These are phyloP conservation scores for Apiospora marii DNA, from an alignment of 2,329 filamentous ascomycete species.

Conservation along the genomic window DNA sequence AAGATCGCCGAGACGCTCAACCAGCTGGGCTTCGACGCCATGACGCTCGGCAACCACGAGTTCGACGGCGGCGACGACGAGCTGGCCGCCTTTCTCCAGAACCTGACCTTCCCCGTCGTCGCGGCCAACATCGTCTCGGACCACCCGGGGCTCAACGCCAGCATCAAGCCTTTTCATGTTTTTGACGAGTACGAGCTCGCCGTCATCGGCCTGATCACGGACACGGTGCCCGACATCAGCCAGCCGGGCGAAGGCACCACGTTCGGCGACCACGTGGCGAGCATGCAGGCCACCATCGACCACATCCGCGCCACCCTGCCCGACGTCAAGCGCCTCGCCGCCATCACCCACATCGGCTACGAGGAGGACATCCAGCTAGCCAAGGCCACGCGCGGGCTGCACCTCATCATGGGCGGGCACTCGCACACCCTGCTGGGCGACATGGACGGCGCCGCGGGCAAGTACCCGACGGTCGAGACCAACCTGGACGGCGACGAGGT, in stretches of 20 bases:
- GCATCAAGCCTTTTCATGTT: slow-evolving; percentile 71
- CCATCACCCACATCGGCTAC: slow-evolving; percentile 73
- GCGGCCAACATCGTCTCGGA: slow-evolving; percentile 70
- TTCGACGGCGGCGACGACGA: slow-evolving; percentile 71
- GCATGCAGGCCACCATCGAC: slow-evolving; percentile 68
- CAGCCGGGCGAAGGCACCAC: slow-evolving; percentile 64
- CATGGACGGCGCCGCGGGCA: slow-evolving; percentile 63
- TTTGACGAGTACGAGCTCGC: slow-evolving; percentile 68
- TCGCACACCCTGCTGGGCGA: slow-evolving; percentile 62
- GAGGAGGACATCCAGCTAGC: slow-evolving; percentile 69
- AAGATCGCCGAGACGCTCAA: slow-evolving; percentile 74
- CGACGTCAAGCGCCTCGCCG: slow-evolving; percentile 69
- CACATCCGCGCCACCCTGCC: slow-evolving; percentile 64
- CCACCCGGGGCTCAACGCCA: slow-evolving; percentile 65
- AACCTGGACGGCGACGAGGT: slow-evolving; percentile 71
- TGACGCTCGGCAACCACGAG: slow-evolving; percentile 74
- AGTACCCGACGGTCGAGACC: slow-evolving; percentile 69
- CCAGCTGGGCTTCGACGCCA: slow-evolving; percentile 70
- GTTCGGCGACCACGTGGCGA: slow-evolving; percentile 64
- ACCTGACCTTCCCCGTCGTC: slow-evolving; percentile 70
- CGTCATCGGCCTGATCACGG: slow-evolving; percentile 70
- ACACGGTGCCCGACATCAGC: slow-evolving; percentile 65
- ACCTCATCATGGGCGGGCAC: slow-evolving; percentile 65
- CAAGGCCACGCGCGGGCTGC: slow-evolving; percentile 65
- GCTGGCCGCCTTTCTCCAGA: slow-evolving; percentile 67